Evolutionary conservation across 495 filamentous ascomycete species (phyloP).

Genomic region (Penicillium arizonense): DNA sequence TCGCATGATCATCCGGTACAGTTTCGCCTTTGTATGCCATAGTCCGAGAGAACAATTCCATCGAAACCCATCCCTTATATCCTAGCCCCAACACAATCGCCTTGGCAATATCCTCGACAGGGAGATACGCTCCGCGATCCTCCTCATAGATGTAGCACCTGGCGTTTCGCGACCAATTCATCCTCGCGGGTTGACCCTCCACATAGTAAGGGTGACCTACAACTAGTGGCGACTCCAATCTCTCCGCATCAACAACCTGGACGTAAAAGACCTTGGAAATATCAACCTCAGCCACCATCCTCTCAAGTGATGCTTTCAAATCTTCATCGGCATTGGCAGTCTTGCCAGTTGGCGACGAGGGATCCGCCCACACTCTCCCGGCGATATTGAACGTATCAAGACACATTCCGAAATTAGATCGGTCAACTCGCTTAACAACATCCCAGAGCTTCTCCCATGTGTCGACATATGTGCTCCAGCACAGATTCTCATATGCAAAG

Average conservation of each 20-base stretch:
- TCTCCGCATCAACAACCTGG: slow-evolving; percentile 70
- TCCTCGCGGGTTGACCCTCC: slow-evolving; percentile 59
- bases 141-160: slow-evolving; percentile 67
- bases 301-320: slow-evolving; percentile 53
- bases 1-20: slow-evolving; percentile 60
- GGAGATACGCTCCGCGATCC: slow-evolving; percentile 64
- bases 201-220: slow-evolving; percentile 60
- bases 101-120: slow-evolving; percentile 32
- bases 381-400: slow-evolving; percentile 78
- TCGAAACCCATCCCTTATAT: slow-evolving; percentile 66
- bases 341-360: slow-evolving; percentile 48
- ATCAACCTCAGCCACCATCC: slow-evolving; percentile 53
- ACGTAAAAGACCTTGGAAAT: slow-evolving; percentile 67
- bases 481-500: slow-evolving; percentile 68
- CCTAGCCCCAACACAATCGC: slow-evolving; percentile 59
- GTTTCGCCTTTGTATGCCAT: slow-evolving; percentile 51
- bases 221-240: slow-evolving; percentile 52
- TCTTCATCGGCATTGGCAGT: slow-evolving; percentile 55
- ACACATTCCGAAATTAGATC: slow-evolving; percentile 70
- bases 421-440: slow-evolving; percentile 57
- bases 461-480: slow-evolving; percentile 64
- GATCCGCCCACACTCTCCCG: slow-evolving; percentile 67
- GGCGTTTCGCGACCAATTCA: slow-evolving; percentile 78
- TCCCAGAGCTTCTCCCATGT: slow-evolving; percentile 67
- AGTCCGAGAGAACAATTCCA: slow-evolving; percentile 63